Evolutionary conservation across 805 yeast species (phyloP), one percentile per base, ranked within the genome.

Genomic region (Yamadazyma insecticola): DNA sequence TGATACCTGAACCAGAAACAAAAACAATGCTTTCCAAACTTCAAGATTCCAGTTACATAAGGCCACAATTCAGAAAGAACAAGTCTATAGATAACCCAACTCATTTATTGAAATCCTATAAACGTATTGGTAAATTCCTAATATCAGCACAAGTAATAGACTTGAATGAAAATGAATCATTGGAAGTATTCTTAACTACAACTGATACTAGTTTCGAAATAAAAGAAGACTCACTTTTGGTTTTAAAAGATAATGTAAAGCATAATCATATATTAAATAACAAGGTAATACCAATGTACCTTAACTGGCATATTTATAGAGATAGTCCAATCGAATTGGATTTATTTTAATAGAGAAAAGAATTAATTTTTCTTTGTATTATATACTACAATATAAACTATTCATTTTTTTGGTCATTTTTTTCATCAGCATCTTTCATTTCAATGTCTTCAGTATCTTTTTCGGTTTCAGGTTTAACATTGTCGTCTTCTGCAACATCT

Each of bases 361-460:
- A 22, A 4, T 26, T 13, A 17, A 26, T 17, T 8, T 17, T 5
- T 6, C 21, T 16, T 17, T 16, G 5, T 26, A 16, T 12, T 26
- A 16, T 18, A 12, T 27, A 6, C 17, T 8, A 28, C 14, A 6
- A 14, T 13, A 22, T 6, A 22, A 22, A 22, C 24, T 22, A 22
- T 18, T 18, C 18, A 4, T 12, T 22, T 13, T 32, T 16, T 24
- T 33, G 26, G 9, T n/a, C 22, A 19, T 29, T 28, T 24, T 36
- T 32, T 36, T 40, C 37, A 30, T 43, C 50, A 12, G 36, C 35
- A 16, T 43, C 47, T n/a, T n/a, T n/a, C 36, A 35, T 34, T 21
- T 33, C 37, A 15, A 34, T 29, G 4, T 14, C 21, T 23, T 23
- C 20, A 2, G 6, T 22, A 16, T 25, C 17, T 16, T 15, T 16